Evolutionary conservation across 192 early-diverging fungal species (phyloP).

Genomic region (Gaertneriomyces semiglobifer): DNA sequence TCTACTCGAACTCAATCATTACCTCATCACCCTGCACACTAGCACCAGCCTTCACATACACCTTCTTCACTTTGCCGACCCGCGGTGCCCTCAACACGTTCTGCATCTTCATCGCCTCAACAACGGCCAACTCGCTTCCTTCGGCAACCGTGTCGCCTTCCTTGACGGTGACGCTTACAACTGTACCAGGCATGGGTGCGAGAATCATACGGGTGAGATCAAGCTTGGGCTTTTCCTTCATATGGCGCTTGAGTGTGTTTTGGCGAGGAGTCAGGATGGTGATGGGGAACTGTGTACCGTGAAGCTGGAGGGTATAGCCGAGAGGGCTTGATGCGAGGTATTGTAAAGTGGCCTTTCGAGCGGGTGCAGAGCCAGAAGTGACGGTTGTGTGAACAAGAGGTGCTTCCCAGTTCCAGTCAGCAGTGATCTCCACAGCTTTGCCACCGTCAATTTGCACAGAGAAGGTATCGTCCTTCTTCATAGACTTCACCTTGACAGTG

Average conservation of each 20-base stretch:
- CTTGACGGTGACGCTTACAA: conserved; percentile 77
- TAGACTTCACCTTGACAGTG: conserved; percentile 4
- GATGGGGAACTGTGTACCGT: conserved; percentile 62
- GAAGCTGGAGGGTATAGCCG: conserved; percentile 77
- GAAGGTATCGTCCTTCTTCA: neutral
- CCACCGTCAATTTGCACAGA: conserved; percentile 23
- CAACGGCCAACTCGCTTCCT: conserved; percentile 77
- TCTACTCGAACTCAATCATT: conserved; percentile 16
- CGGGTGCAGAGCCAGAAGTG: conserved; percentile 15
- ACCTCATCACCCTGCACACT: conserved; percentile 75
- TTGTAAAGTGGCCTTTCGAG: conserved; percentile 56
- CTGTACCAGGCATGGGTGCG: conserved; percentile 89
- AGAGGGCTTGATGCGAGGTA: conserved; percentile 69
- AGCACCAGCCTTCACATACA: conserved; percentile 67
- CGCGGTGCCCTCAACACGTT: conserved; percentile 80
- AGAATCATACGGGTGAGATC: conserved; percentile 72
- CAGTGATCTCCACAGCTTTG: conserved; percentile 29
- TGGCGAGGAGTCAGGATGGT: conserved; percentile 50
- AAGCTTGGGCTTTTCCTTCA: conserved; percentile 72
- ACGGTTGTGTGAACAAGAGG: conserved; percentile 61
- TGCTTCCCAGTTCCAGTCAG: conserved; percentile 72
- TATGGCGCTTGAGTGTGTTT: conserved; percentile 60
- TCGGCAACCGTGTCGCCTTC: conserved; percentile 75
- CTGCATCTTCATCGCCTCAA: conserved; percentile 99
- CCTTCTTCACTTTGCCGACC: conserved; percentile 72